A percentile compares a stretch with the other conserved stretches of the same genome.
Conservation (phyloP, 169 alveolate genomes). For the Plasmodium inui region DNA sequence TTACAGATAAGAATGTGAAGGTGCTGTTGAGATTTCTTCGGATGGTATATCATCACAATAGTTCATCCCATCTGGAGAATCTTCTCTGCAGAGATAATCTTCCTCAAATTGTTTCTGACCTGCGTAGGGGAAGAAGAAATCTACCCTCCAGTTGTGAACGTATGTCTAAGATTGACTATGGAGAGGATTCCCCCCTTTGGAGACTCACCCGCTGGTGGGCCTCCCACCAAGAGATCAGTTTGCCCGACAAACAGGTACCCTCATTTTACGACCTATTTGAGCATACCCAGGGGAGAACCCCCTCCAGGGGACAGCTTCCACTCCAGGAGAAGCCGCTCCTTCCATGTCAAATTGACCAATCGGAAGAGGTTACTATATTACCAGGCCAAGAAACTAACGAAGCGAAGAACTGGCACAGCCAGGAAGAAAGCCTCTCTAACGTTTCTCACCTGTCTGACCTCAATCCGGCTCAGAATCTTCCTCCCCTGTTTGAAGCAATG, state of each 20-base stretch:
- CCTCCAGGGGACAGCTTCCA: not conserved
- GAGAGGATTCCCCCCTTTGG: not conserved
- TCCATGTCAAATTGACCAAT: not conserved
- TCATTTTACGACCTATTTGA: not conserved
- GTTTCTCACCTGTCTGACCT: not conserved
- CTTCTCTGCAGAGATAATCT: not conserved
- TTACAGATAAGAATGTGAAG: conserved; percentile 37
- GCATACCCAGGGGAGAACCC: not conserved
- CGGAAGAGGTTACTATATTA: not conserved
- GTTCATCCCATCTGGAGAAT: not conserved
- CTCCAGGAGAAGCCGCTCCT: not conserved
- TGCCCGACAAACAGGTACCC: not conserved
- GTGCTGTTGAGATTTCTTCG: conserved; percentile 11
- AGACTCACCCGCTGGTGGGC: not conserved
- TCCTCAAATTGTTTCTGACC: not conserved
- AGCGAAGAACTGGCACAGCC: not conserved
- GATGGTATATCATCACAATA: not conserved
- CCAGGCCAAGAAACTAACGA: not conserved
- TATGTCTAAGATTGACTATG: not conserved
- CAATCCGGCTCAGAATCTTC: not conserved
- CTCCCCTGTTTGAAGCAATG: not conserved
- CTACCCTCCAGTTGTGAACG: not conserved
- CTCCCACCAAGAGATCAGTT: not conserved
- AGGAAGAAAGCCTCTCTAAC: not conserved
- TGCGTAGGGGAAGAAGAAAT: not conserved